These are phyloP conservation scores for Nemania sp. DNA, from an alignment of 2,329 filamentous ascomycete genomes.

Conservation along the genomic window DNA sequence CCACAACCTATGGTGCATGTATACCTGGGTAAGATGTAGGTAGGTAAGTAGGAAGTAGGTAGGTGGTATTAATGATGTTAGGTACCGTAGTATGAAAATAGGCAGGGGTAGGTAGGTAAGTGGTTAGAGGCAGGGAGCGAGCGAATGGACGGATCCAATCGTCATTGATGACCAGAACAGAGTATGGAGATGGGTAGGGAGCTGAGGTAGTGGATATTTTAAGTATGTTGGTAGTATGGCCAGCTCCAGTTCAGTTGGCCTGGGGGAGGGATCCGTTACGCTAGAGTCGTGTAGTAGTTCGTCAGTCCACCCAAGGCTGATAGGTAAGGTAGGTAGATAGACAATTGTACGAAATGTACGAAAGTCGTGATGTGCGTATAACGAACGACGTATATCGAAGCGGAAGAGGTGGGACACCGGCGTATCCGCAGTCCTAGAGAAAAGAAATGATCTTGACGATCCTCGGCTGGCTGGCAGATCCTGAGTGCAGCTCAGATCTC, in stretches of 20 bases:
- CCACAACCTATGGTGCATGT: too few relatives aligned
- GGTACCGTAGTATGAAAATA: too few relatives aligned
- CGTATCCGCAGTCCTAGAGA: constrained; percentile 18
- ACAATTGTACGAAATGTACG: constrained; percentile 8
- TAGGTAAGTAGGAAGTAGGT: not conserved
- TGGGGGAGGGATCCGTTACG: constrained; percentile 16
- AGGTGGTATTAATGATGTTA: not conserved
- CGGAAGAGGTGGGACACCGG: constrained; percentile 16
- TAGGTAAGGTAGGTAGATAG: not conserved
- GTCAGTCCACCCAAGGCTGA: not conserved
- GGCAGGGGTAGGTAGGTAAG: not conserved
- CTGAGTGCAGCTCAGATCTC: constrained; percentile 9
- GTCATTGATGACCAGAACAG: too few relatives aligned
- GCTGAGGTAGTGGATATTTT: too few relatives aligned
- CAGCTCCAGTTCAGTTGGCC: too few relatives aligned
- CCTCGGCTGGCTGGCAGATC: not conserved
- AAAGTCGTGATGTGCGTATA: too few relatives aligned
- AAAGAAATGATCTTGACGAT: constrained; percentile 9
- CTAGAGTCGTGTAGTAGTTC: constrained; percentile 14
- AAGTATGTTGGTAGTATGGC: too few relatives aligned
- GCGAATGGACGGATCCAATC: too few relatives aligned
- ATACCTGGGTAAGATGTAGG: constrained; percentile 6
- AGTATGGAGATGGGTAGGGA: not conserved
- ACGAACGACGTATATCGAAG: too few relatives aligned
- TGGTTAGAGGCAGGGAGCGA: too few relatives aligned